phyloP scores from a whole-genome alignment of 106 monocot genomes.

The Platanthera zijinensis region DNA sequence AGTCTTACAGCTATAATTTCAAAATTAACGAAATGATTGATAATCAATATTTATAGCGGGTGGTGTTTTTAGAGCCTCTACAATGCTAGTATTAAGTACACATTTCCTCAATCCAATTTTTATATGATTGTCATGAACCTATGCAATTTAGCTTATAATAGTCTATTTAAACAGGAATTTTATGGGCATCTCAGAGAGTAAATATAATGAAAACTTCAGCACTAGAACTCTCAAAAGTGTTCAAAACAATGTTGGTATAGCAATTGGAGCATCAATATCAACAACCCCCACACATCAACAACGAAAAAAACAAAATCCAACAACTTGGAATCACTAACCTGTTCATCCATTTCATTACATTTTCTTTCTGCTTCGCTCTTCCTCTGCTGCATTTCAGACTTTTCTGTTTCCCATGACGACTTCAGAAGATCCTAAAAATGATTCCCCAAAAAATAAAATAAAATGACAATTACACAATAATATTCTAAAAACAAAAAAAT shows the following conservation, averaged over 20 bases:
- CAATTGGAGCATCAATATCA: background rate
- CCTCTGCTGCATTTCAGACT: conserved; percentile 26
- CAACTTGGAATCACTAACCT: conserved; percentile 29
- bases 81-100: background rate
- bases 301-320: background rate
- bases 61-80: background rate
- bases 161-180: background rate
- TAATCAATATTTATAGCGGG: background rate
- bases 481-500: too few species aligned
- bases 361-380: conserved; percentile 62
- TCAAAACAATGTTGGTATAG: background rate
- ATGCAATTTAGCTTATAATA: background rate
- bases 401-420: conserved; percentile 56
- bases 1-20: too few species aligned
- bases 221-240: background rate
- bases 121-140: background rate
- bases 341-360: conserved; percentile 71
- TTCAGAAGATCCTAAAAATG: conserved; percentile 48
- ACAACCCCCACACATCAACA: background rate
- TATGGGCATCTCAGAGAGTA: background rate
- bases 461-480: too few species aligned
- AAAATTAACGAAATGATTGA: background rate
- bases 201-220: background rate
- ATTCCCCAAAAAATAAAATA: conserved; percentile 6
- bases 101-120: background rate